Percentiles rank a stretch among this genome's conserved stretches.
These are phyloP conservation scores for Ustilago nuda DNA, from an alignment of 1,284 basidiomycete genomes.

Conservation along the genomic window DNA sequence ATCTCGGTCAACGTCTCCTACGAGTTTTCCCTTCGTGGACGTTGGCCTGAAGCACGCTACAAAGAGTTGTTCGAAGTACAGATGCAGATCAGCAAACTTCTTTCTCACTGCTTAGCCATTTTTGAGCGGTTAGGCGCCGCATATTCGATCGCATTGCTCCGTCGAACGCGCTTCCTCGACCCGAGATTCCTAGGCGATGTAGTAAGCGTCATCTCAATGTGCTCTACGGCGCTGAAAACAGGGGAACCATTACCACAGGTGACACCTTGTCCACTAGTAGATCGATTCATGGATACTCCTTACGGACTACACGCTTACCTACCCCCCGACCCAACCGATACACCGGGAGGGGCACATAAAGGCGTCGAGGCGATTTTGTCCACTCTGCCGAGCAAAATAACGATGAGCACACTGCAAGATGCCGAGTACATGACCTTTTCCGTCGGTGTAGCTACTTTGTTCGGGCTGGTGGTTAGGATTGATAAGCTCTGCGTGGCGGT, in stretches of 20 bases:
- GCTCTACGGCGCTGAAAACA: slow-evolving; percentile 76
- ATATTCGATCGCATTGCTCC: slow-evolving; percentile 75
- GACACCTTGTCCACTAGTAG: slow-evolving; percentile 82
- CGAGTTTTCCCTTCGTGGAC: slow-evolving; percentile 68
- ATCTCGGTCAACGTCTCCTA: slow-evolving; percentile 68
- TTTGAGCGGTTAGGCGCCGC: slow-evolving; percentile 47
- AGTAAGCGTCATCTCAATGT: slow-evolving; percentile 70
- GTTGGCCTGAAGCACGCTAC: slow-evolving; percentile 61
- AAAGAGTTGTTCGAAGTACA: slow-evolving; percentile 46
- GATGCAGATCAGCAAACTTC: slow-evolving; percentile 62
- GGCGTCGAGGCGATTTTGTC: slow-evolving; percentile 18
- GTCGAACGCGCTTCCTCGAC: slow-evolving; percentile 80
- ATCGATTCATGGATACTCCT: slow-evolving; percentile 73
- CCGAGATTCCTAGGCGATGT: slow-evolving; percentile 82
- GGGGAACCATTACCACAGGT: slow-evolving; percentile 85
- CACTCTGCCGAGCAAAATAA: slow-evolving; percentile 29
- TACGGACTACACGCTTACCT: slow-evolving; percentile 68
- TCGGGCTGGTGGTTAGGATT: slow-evolving; percentile 76
- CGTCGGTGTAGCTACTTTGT: slow-evolving; percentile 77
- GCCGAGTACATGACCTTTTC: slow-evolving; percentile 51
- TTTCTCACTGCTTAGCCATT: slow-evolving; percentile 73
- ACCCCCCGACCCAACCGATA: not conserved
- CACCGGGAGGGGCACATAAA: not conserved
- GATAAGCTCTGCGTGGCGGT: slow-evolving; percentile 80
- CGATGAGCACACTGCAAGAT: slow-evolving; percentile 31